Evolutionary conservation across 2,329 filamentous ascomycete genomes (phyloP).

Genomic region (Colletotrichum sp.): DNA sequence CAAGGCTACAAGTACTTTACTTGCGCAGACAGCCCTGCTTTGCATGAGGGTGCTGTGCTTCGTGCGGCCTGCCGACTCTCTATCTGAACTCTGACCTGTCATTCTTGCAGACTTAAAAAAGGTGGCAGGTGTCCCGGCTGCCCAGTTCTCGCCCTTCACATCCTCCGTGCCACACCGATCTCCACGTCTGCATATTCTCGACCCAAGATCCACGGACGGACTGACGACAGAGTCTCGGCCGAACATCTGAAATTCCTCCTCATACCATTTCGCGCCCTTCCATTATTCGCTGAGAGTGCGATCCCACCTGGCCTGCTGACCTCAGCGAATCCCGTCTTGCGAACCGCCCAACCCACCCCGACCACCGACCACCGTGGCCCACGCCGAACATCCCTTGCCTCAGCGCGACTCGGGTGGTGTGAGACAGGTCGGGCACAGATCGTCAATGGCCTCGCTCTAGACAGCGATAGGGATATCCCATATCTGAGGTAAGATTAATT

Average conservation of each 20-base stretch:
- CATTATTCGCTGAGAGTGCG: background rate
- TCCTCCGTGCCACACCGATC: background rate
- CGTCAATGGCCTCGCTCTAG: constrained; percentile 8
- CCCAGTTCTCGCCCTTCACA: background rate
- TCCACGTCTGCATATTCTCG: background rate
- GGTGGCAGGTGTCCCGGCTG: background rate
- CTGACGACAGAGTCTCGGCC: background rate
- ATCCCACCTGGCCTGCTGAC: background rate
- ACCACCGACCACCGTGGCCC: background rate
- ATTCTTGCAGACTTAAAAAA: background rate
- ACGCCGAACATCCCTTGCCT: constrained; percentile 13
- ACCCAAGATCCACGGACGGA: background rate
- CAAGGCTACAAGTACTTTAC: background rate
- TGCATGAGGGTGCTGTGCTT: background rate
- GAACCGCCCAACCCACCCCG: background rate
- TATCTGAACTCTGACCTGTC: constrained; percentile 5
- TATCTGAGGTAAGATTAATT: constrained; percentile 18
- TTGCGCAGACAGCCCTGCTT: background rate
- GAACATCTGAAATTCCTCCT: background rate
- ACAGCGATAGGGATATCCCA: constrained; percentile 18
- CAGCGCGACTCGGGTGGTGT: constrained; percentile 10
- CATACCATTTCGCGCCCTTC: background rate
- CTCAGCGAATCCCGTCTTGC: background rate
- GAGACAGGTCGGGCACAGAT: constrained; percentile 17
- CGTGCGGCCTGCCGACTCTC: constrained; percentile 4